Conservation (phyloP, 2,329 filamentous ascomycete genomes). For the Cladosporium velox region DNA sequence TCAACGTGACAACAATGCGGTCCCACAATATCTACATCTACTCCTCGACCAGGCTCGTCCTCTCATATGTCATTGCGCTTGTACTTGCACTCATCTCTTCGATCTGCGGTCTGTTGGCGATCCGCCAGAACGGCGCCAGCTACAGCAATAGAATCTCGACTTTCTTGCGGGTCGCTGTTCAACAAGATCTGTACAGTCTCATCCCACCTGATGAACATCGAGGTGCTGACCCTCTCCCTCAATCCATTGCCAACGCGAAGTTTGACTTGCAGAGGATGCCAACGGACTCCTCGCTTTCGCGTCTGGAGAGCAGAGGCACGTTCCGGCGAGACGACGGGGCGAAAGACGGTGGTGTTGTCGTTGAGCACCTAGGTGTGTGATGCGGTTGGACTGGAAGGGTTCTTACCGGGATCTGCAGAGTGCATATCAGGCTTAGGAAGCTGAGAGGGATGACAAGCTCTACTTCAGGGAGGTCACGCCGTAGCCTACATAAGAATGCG, state of each 20-base stretch:
- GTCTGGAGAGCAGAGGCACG: not conserved
- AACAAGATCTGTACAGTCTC: not conserved
- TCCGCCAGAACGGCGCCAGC: conserved; percentile 1
- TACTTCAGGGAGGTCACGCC: too few species aligned
- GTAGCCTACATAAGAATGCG: too few species aligned
- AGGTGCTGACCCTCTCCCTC: not conserved
- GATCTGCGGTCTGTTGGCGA: not conserved
- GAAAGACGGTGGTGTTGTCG: not conserved
- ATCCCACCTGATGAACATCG: not conserved
- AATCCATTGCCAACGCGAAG: not conserved
- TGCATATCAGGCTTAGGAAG: not conserved
- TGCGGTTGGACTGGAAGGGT: not conserved
- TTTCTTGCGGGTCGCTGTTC: not conserved
- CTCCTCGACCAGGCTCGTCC: not conserved
- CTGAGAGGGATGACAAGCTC: too few species aligned
- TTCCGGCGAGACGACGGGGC: not conserved
- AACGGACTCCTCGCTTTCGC: not conserved
- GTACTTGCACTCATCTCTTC: not conserved
- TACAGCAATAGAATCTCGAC: conserved; percentile 10
- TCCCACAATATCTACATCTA: conserved; percentile 8
- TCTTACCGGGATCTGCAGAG: not conserved
- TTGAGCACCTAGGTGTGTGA: not conserved
- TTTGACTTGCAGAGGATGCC: not conserved
- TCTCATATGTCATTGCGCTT: not conserved
- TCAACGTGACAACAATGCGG: not conserved